Conservation (phyloP, 2,329 filamentous ascomycete species). For the Epichloe gansuensis region DNA sequence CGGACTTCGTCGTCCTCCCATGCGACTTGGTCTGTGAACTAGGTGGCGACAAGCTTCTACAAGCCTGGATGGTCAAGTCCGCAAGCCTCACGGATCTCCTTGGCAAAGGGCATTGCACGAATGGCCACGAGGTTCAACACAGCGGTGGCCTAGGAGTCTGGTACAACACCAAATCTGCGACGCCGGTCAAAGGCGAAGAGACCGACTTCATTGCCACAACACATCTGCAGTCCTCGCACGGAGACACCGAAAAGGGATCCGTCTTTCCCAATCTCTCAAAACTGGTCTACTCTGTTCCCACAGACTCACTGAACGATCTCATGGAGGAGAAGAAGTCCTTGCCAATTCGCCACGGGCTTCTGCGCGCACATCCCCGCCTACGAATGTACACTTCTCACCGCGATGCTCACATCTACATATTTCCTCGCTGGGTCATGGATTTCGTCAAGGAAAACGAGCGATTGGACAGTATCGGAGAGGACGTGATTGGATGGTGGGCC, state of each 20-base stretch:
- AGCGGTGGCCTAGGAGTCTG: slow-evolving; percentile 80
- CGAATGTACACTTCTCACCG: slow-evolving; percentile 75
- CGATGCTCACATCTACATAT: slow-evolving; percentile 89
- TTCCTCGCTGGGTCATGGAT: slow-evolving; percentile 83
- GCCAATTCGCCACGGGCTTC: slow-evolving; percentile 62
- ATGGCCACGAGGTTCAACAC: slow-evolving; percentile 27
- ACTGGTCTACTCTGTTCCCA: slow-evolving; percentile 76
- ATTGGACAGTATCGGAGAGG: slow-evolving; percentile 81
- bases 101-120: slow-evolving; percentile 31
- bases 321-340: slow-evolving; percentile 63
- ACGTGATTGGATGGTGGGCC: slow-evolving; percentile 89
- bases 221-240: slow-evolving; percentile 46
- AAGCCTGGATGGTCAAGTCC: slow-evolving; percentile 85
- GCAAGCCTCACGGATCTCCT: slow-evolving; percentile 54
- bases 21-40: slow-evolving; percentile 91
- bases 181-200: slow-evolving; percentile 75
- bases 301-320: slow-evolving; percentile 76
- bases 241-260: slow-evolving; percentile 38
- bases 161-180: slow-evolving; percentile 72
- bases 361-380: slow-evolving; percentile 62
- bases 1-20: slow-evolving; percentile 81
- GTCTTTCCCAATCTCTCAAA: slow-evolving; percentile 60
- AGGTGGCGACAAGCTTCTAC: slow-evolving; percentile 67
- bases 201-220: slow-evolving; percentile 82
- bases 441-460: slow-evolving; percentile 69